Conservation (phyloP, 2,329 filamentous ascomycete genomes). For the Mycogone perniciosa region DNA sequence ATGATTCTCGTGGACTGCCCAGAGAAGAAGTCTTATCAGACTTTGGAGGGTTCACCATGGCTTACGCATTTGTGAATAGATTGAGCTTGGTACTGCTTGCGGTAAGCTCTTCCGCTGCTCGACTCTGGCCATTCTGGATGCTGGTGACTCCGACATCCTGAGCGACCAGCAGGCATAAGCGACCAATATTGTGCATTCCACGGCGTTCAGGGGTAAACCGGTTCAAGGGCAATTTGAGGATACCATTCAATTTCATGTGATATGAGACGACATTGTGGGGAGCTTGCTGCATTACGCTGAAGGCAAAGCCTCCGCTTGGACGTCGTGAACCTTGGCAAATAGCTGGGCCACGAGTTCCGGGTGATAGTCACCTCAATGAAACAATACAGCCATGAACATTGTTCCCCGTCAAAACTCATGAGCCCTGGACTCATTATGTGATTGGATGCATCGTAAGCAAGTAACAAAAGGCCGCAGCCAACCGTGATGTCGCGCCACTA, state of each 20-base stretch:
- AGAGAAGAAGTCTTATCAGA: constrained; percentile 81
- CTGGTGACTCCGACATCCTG: constrained; percentile 97
- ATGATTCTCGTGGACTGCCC: constrained; percentile 51
- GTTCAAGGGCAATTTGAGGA: constrained; percentile 29
- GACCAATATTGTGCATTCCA: constrained; percentile 23
- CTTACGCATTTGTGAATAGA: constrained; percentile 61
- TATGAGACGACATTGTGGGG: constrained; percentile 26
- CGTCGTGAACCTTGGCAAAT: constrained; percentile 10
- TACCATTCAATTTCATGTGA: constrained; percentile 32
- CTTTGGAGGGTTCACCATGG: constrained; percentile 78
- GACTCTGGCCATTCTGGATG: constrained; percentile 94
- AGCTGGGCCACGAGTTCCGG: neutral
- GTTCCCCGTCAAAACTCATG: constrained; percentile 17
- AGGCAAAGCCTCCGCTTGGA: constrained; percentile 13
- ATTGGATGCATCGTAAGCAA: neutral
- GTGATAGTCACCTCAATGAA: constrained; percentile 26
- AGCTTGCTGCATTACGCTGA: constrained; percentile 2
- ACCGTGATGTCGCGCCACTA: neutral
- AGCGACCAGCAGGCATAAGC: constrained; percentile 63
- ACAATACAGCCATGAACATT: constrained; percentile 32
- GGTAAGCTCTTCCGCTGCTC: constrained; percentile 99
- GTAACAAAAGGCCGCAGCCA: neutral
- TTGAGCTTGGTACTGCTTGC: constrained; percentile 95
- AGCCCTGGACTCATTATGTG: constrained; percentile 1
- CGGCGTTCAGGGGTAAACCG: constrained; percentile 40